Evolutionary conservation across 2,329 filamentous ascomycete genomes (phyloP).

Genomic region (Penicillium sclerotigenum): DNA sequence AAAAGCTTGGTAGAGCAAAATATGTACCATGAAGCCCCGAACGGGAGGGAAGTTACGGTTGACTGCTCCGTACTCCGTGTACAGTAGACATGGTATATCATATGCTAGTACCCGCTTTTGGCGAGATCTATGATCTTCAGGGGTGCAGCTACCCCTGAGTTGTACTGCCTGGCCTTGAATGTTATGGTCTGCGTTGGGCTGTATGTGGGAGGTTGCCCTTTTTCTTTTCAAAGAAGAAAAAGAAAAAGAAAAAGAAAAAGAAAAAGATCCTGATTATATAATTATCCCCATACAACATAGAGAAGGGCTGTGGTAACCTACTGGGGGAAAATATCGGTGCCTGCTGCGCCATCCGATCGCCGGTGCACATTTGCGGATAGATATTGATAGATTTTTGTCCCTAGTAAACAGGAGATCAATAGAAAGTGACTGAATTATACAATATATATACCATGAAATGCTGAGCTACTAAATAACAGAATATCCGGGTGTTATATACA

Average conservation of each 20-base stretch:
- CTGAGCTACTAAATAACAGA: no score
- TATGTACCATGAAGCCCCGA: not conserved
- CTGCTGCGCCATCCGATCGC: constrained; percentile 1
- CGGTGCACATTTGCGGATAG: not conserved
- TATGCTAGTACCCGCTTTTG: not conserved
- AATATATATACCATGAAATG: not conserved
- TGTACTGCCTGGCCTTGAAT: not conserved
- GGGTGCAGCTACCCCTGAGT: not conserved
- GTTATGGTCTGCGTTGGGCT: not conserved
- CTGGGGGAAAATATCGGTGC: not conserved
- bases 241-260: no score
- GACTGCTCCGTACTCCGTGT: not conserved
- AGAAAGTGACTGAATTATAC: not conserved
- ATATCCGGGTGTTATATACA: no score
- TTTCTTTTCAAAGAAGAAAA: no score
- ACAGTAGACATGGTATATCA: no score
- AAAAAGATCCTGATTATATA: not conserved
- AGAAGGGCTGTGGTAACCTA: not conserved
- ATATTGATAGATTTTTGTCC: not conserved
- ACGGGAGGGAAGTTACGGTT: not conserved
- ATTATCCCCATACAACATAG: not conserved
- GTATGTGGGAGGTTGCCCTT: not conserved
- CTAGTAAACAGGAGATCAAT: not conserved
- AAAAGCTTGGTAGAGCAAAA: constrained; percentile 2
- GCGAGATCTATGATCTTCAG: constrained; percentile 3